Evolutionary conservation across 2,329 filamentous ascomycete species (phyloP).

Genomic region (Pseudohalonectria lignicola): DNA sequence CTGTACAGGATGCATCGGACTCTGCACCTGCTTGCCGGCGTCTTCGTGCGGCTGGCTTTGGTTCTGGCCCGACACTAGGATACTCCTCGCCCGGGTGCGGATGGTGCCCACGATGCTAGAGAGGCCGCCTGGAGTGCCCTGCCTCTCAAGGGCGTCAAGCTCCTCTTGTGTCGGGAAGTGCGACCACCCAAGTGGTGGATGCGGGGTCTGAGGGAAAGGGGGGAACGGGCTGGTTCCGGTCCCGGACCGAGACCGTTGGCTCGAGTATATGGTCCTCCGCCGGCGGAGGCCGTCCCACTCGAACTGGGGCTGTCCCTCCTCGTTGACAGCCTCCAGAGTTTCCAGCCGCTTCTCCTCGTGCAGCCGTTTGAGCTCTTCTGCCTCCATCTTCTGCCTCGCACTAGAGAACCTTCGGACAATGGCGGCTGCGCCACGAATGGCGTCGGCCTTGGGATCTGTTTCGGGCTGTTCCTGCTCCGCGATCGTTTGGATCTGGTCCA

Average conservation of each 20-base stretch:
- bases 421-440: conserved; percentile 81
- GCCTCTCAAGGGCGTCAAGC: conserved; percentile 40
- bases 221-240: conserved; percentile 22
- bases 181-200: conserved; percentile 82
- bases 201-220: conserved; percentile 27
- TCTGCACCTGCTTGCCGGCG: conserved; percentile 33
- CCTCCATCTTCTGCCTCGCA: conserved; percentile 65
- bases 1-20: conserved; percentile 49
- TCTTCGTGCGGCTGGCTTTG: too few species aligned
- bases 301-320: conserved; percentile 52
- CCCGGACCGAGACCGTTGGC: conserved; percentile 21
- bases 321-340: conserved; percentile 61
- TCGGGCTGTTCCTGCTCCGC: conserved; percentile 95
- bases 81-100: conserved; percentile 30
- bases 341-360: conserved; percentile 67
- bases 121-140: conserved; percentile 33
- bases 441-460: conserved; percentile 89
- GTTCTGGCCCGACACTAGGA: conserved; percentile 16
- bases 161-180: conserved; percentile 63
- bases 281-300: conserved; percentile 90
- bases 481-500: conserved; percentile 91
- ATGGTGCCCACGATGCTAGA: conserved; percentile 48
- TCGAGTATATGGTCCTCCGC: conserved; percentile 45
- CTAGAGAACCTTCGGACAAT: conserved; percentile 76
- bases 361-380: conserved; percentile 66